Percentiles rank a stretch among this genome's conserved stretches.
Conservation (phyloP, 2,329 filamentous ascomycete genomes). For the Pseudogymnoascus verrucosus region DNA sequence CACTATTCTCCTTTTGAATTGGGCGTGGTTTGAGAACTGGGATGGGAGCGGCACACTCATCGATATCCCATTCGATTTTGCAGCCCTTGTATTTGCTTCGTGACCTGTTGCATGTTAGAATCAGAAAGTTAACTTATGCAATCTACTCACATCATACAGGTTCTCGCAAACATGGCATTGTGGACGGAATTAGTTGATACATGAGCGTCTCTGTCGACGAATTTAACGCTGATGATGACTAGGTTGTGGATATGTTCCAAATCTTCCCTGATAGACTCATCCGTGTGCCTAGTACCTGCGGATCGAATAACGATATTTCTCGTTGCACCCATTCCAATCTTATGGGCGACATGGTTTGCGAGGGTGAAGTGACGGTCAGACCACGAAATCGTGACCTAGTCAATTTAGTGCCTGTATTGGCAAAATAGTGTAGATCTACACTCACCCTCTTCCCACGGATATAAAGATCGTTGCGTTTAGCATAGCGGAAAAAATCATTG, state of each 20-base stretch:
- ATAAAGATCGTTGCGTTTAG: slow-evolving; percentile 58
- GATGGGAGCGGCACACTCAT: slow-evolving; percentile 55
- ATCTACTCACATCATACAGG: slow-evolving; percentile 60
- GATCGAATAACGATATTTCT: slow-evolving; percentile 65
- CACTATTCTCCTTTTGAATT: slow-evolving; percentile 22
- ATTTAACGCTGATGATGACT: slow-evolving; percentile 57
- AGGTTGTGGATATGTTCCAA: slow-evolving; percentile 79
- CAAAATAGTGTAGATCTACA: background rate
- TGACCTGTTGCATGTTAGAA: slow-evolving; percentile 23
- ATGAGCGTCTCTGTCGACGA: slow-evolving; percentile 51
- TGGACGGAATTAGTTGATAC: slow-evolving; percentile 72
- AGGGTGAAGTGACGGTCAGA: slow-evolving; percentile 62
- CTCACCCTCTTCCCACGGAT: slow-evolving; percentile 60
- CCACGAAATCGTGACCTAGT: slow-evolving; percentile 61
- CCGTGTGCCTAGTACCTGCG: slow-evolving; percentile 50
- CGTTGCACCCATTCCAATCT: slow-evolving; percentile 57
- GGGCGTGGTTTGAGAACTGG: slow-evolving; percentile 17
- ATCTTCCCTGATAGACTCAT: slow-evolving; percentile 58
- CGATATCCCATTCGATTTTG: slow-evolving; percentile 61
- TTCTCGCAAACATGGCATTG: slow-evolving; percentile 66
- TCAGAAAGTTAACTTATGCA: slow-evolving; percentile 12
- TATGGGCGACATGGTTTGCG: slow-evolving; percentile 52
- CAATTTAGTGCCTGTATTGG: background rate
- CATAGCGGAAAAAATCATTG: slow-evolving; percentile 56
- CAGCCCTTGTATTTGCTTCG: slow-evolving; percentile 59